These are phyloP conservation scores for Ceratobasidium sp. DNA, from an alignment of 1,284 basidiomycete genomes.

Conservation along the genomic window DNA sequence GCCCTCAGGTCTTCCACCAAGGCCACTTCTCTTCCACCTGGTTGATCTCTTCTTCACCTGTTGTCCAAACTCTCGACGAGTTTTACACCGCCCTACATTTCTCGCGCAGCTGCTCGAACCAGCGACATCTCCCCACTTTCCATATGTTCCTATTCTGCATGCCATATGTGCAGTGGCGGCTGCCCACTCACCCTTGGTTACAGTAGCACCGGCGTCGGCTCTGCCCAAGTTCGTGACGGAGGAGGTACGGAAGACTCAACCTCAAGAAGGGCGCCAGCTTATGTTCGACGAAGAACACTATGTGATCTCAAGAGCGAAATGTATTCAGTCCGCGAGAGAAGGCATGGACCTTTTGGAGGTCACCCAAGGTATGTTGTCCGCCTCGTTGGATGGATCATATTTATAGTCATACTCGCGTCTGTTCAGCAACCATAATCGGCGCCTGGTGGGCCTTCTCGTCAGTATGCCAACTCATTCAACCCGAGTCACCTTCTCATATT, in stretches of 20 bases:
- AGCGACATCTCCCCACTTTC: conserved; percentile 32
- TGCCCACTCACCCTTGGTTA: conserved; percentile 21
- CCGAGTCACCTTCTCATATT: background rate
- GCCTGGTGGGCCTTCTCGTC: conserved; percentile 39
- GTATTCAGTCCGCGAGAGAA: background rate
- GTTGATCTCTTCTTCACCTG: conserved; percentile 38
- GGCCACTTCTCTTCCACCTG: conserved; percentile 31
- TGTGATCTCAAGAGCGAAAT: background rate
- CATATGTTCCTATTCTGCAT: conserved; percentile 22
- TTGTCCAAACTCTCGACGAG: conserved; percentile 33
- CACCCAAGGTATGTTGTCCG: conserved; percentile 3
- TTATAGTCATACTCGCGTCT: background rate
- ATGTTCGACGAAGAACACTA: conserved; percentile 34
- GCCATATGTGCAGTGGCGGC: conserved; percentile 36
- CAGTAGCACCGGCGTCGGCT: conserved; percentile 7
- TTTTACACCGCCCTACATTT: conserved; percentile 34
- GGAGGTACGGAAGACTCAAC: conserved; percentile 4
- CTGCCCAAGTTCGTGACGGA: background rate
- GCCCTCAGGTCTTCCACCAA: conserved; percentile 24
- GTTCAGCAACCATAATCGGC: conserved; percentile 21
- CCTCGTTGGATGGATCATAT: no score
- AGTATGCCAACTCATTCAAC: background rate
- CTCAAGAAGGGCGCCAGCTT: conserved; percentile 1
- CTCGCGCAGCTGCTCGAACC: conserved; percentile 23
- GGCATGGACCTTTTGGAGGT: conserved; percentile 12